Evolutionary conservation across 139 green algal species (phyloP).

Genomic region (Volvox africanus): DNA sequence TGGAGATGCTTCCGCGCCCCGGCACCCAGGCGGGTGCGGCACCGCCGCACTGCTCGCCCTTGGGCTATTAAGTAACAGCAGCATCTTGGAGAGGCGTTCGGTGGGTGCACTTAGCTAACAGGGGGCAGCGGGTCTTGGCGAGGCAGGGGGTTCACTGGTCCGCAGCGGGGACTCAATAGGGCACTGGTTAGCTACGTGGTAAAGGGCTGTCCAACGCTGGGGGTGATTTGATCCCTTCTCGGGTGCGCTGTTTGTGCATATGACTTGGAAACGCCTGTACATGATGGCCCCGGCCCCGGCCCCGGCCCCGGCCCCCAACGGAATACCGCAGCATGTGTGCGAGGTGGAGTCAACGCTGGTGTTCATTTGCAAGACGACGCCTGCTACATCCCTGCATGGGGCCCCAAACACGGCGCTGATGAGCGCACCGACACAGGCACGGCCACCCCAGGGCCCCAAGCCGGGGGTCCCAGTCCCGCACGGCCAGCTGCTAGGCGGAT

Average conservation of each 20-base stretch:
- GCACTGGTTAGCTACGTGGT: too few species aligned
- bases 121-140: neutral
- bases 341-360: conserved; percentile 1
- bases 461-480: too few species aligned
- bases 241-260: too few species aligned
- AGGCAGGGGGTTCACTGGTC: too few species aligned
- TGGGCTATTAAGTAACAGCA: neutral
- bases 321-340: neutral
- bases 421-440: neutral
- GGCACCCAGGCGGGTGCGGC: neutral
- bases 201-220: too few species aligned
- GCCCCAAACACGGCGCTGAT: neutral
- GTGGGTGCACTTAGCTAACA: neutral
- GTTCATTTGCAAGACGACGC: neutral
- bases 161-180: too few species aligned
- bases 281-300: too few species aligned
- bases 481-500: neutral
- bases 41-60: neutral
- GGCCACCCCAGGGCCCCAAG: neutral
- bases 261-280: too few species aligned
- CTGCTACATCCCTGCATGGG: neutral
- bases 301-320: too few species aligned
- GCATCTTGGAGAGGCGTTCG: neutral
- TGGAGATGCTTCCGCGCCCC: neutral
- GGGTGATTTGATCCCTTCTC: too few species aligned